Evolutionary conservation across 1,284 basidiomycete species (phyloP).

Genomic region (Cerioporus squamosus): DNA sequence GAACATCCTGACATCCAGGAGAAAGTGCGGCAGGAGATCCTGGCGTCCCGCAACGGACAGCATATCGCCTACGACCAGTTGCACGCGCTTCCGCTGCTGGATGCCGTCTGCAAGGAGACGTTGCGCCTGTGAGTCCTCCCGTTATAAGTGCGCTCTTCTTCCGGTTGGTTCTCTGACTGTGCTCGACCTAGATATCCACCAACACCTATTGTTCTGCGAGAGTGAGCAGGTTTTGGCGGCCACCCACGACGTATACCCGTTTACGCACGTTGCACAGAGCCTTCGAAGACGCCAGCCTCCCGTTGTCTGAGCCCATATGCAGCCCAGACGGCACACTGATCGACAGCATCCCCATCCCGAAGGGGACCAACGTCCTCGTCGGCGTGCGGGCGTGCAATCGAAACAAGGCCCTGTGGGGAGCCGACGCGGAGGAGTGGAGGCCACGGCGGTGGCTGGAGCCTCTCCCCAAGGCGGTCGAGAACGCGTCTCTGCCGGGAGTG

Average conservation of each 20-base stretch:
- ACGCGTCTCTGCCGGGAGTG: slow-evolving; percentile 28
- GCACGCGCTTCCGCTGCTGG: slow-evolving; percentile 35
- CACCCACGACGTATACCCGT: background rate
- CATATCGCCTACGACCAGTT: slow-evolving; percentile 36
- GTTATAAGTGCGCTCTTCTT: too few relatives aligned
- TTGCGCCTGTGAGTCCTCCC: slow-evolving; percentile 34
- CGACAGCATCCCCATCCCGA: slow-evolving; percentile 42
- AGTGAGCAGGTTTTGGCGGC: background rate
- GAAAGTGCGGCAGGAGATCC: slow-evolving; percentile 34
- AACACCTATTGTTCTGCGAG: slow-evolving; percentile 11
- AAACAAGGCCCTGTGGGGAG: slow-evolving; percentile 34
- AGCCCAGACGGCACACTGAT: slow-evolving; percentile 37
- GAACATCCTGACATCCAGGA: slow-evolving; percentile 21
- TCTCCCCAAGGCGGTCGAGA: slow-evolving; percentile 19
- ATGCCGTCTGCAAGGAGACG: slow-evolving; percentile 39
- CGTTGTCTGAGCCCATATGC: slow-evolving; percentile 26
- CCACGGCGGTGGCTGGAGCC: slow-evolving; percentile 35
- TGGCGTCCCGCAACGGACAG: slow-evolving; percentile 22
- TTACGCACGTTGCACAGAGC: slow-evolving; percentile 20
- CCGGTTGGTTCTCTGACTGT: background rate
- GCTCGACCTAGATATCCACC: slow-evolving; percentile 9
- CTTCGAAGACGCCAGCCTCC: slow-evolving; percentile 25
- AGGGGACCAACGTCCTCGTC: slow-evolving; percentile 41
- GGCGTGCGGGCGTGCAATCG: slow-evolving; percentile 32
- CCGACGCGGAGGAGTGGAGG: slow-evolving; percentile 34